phyloP scores from a whole-genome alignment of 2,329 filamentous ascomycete genomes.

The Alternaria alternata region DNA sequence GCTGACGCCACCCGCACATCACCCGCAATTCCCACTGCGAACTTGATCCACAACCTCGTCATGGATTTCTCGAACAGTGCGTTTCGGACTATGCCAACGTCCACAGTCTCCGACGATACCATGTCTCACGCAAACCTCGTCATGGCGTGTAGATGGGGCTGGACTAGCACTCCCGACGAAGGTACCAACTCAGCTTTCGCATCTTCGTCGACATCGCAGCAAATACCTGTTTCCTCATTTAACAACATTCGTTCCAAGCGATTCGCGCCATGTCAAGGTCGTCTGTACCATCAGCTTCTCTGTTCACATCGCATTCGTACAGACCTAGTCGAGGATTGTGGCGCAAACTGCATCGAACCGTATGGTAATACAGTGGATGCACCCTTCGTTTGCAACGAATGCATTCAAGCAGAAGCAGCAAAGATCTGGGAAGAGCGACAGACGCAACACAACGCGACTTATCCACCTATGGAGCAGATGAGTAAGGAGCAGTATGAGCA shows the following conservation, averaged over 20 bases:
- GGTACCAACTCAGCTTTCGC: slow-evolving; percentile 16
- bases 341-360: slow-evolving; percentile 46
- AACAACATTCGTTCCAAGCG: slow-evolving; percentile 39
- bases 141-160: slow-evolving; percentile 47
- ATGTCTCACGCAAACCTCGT: slow-evolving; percentile 46
- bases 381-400: slow-evolving; percentile 46
- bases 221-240: slow-evolving; percentile 20
- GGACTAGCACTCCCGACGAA: slow-evolving; percentile 38
- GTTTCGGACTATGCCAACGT: slow-evolving; percentile 26
- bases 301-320: slow-evolving; percentile 49
- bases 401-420: slow-evolving; percentile 37
- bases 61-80: slow-evolving; percentile 46
- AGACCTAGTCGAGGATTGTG: slow-evolving; percentile 48
- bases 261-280: slow-evolving; percentile 45
- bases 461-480: slow-evolving; percentile 41
- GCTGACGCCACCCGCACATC: slow-evolving; percentile 29
- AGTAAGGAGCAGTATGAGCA: slow-evolving; percentile 42
- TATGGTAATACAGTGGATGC: slow-evolving; percentile 22
- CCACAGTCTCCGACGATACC: slow-evolving; percentile 41
- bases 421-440: slow-evolving; percentile 41
- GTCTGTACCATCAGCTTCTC: slow-evolving; percentile 47
- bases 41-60: slow-evolving; percentile 3
- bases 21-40: slow-evolving; percentile 3
- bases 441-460: slow-evolving; percentile 37
- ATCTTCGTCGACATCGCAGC: slow-evolving; percentile 15